Evolutionary conservation across 1,284 basidiomycete species (phyloP), one percentile per base, ranked within the genome.

Genomic region (Fomitopsis schrenkii): DNA sequence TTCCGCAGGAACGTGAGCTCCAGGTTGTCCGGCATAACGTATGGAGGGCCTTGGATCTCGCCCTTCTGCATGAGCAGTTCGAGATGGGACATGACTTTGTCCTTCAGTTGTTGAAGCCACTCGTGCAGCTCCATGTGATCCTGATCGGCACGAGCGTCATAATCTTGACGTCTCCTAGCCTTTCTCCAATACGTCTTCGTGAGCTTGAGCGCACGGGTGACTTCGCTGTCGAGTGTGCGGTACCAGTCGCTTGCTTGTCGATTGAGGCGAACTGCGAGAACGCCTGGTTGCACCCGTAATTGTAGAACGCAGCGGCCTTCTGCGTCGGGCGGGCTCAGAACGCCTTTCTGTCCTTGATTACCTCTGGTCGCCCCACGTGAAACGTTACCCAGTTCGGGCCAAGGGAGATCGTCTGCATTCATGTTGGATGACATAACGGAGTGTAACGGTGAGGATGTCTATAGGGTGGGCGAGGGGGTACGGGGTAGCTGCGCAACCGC

Each of bases 41-140:
- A 91, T 28, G 90, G 89, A 1, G 88, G 89, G 15, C 89, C 89
- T 68, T 87, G 86, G 42, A 91, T 91, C 66, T 91, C 90, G 67
- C 89, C 89, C 70, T 91, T 91, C 71, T 91, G 89, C 86, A 91
- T 91, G 66, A 92, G 83, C 1, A 91, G 78, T 70, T 91, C 89
- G 52, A 91, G 80, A 73, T 91, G 89, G 52, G 88, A 88, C 90
- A 91, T 91, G 57, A 87, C 90, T 74, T 91, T 91, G 75, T 91
- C 89, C 73, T 91, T 91, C 66, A 91, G 78, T 72, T 91, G 89
- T 70, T 91, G 89, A 1, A 91, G 77, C 89, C 89, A 91, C 71
- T 91, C 89, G 68, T 91, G 90, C 28, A 91, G 75, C 70, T 91
- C 89, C 90, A 91, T 91, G 68, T 91, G 89, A 70, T 91, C 90